Evolutionary conservation across 2,329 filamentous ascomycete genomes (phyloP).

Genomic region (Pseudocercospora vitis): DNA sequence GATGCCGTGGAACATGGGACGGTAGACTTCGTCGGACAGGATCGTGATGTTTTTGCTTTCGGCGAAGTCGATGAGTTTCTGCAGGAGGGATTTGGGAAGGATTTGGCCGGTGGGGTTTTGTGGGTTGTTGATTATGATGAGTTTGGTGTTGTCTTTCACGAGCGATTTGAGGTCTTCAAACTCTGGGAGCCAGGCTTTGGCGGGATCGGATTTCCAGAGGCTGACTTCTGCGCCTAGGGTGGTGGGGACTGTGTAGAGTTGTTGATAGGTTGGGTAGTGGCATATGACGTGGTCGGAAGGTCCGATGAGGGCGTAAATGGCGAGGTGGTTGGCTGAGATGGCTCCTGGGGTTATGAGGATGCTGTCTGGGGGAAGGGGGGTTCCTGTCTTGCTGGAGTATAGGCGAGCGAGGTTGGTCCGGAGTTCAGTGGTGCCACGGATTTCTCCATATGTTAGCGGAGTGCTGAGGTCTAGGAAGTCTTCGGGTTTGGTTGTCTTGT

Average conservation of each 20-base stretch:
- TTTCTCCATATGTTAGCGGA: slow-evolving; percentile 71
- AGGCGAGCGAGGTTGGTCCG: slow-evolving; percentile 64
- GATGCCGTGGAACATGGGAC: slow-evolving; percentile 75
- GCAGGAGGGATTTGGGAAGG: slow-evolving; percentile 61
- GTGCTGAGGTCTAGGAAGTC: slow-evolving; percentile 53
- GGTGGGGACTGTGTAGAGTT: slow-evolving; percentile 73
- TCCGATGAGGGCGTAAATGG: slow-evolving; percentile 69
- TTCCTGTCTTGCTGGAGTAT: slow-evolving; percentile 58
- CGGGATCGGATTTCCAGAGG: slow-evolving; percentile 68
- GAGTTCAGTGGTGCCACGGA: slow-evolving; percentile 65
- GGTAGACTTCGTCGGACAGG: slow-evolving; percentile 78
- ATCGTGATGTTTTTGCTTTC: slow-evolving; percentile 63
- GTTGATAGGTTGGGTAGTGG: slow-evolving; percentile 84
- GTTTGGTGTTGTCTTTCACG: slow-evolving; percentile 68
- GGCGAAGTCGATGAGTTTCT: slow-evolving; percentile 64
- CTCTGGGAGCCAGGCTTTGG: slow-evolving; percentile 67
- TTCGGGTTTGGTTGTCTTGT: slow-evolving; percentile 46
- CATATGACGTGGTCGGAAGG: slow-evolving; percentile 81
- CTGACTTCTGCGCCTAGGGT: slow-evolving; percentile 75
- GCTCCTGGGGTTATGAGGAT: slow-evolving; percentile 77
- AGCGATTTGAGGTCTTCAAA: slow-evolving; percentile 64
- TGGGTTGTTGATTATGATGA: slow-evolving; percentile 71
- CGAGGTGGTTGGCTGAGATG: slow-evolving; percentile 81
- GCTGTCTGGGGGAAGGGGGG: slow-evolving; percentile 57
- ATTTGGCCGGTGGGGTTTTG: slow-evolving; percentile 79